Evolutionary conservation across 202 grass and related monocot species (phyloP), one percentile per base, ranked within the genome.

Genomic region (Schoenoplectus triqueter): DNA sequence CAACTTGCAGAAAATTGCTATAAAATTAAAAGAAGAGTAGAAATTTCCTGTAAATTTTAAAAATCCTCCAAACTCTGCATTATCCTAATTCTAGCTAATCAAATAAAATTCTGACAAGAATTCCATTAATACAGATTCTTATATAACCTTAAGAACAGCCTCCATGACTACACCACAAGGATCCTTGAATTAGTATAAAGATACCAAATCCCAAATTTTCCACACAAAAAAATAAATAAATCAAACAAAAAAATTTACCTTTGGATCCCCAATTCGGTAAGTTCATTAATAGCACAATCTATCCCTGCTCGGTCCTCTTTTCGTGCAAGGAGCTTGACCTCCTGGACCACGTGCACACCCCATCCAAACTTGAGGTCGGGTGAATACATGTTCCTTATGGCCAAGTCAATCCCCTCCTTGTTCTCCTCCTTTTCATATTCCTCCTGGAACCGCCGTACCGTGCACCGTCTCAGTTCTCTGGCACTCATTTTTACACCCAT

Each of bases 261-360:
- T 62, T 92, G 96, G 79, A 99, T 81, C 65, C 91, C 90, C 51
- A 94, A 80, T 86, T 92, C 91, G 86, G 94, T 78, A 64, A 99
- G 93, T 85, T 95, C 93, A 69, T 87, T 87, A 80, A 95, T 88
- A 41, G 96, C 86, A 5, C 85, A 66, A 79, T 95, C 91, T 64
- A 99, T 80, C 44, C 14, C 40, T 4, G 86, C 51, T 69, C 96
- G 90, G 52, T 88, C 81, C 50, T 47, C 88, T 84, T 98, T 98
- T 21, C 9, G 84, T 4, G 90, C 96, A 15, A 98, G 96, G 56
- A 98, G 51, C 86, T 98, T 98, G 84, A 95, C 66, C 87, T 98
- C 96, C 85, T 98, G 96, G 77, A 98, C 93, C 10, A 98, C 87
- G 18, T 98, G 96, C 63, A 98, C 90, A 59, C 96, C 96, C 95